Percentiles rank a stretch among this genome's conserved stretches.
phyloP scores from a whole-genome alignment of 495 filamentous ascomycete species.

The Pyrenopolyporus hunteri region DNA sequence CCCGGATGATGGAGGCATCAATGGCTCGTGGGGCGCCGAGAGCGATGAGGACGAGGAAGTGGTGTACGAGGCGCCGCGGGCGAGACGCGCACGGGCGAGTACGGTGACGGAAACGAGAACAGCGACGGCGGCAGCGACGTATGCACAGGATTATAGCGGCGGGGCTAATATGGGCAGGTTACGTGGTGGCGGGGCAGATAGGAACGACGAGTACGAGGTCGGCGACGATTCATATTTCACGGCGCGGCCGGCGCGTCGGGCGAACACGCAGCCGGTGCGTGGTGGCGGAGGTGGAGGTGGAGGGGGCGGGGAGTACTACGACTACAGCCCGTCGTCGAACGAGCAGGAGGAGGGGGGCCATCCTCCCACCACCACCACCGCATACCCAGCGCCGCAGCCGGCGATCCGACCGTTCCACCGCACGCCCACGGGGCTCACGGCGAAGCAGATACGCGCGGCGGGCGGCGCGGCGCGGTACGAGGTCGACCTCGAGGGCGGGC shows the following conservation, averaged over 20 bases:
- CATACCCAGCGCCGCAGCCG: conserved; percentile 26
- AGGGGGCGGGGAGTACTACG: not conserved
- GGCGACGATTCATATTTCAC: conserved; percentile 56
- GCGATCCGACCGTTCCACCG: conserved; percentile 73
- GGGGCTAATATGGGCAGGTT: conserved; percentile 35
- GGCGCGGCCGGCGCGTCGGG: conserved; percentile 41
- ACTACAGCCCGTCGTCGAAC: conserved; percentile 4
- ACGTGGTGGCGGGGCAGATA: conserved; percentile 44
- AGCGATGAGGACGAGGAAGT: conserved; percentile 48
- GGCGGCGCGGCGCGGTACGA: conserved; percentile 34
- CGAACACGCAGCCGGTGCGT: conserved; percentile 31
- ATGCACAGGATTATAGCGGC: not conserved
- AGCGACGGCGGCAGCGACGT: not conserved
- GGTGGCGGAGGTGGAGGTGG: not conserved
- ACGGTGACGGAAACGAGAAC: not conserved
- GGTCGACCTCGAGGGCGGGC: conserved; percentile 74
- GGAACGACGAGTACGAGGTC: conserved; percentile 45
- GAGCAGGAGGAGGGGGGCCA: conserved; percentile 10
- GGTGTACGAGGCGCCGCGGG: conserved; percentile 33
- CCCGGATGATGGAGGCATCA: conserved; percentile 57
- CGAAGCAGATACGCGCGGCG: conserved; percentile 59
- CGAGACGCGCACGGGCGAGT: not conserved
- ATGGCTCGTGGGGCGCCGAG: conserved; percentile 54
- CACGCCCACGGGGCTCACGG: conserved; percentile 70
- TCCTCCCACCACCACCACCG: no score